These are phyloP conservation scores for Sporothrix mexicana DNA, from an alignment of 2,329 filamentous ascomycete species.

Conservation along the genomic window DNA sequence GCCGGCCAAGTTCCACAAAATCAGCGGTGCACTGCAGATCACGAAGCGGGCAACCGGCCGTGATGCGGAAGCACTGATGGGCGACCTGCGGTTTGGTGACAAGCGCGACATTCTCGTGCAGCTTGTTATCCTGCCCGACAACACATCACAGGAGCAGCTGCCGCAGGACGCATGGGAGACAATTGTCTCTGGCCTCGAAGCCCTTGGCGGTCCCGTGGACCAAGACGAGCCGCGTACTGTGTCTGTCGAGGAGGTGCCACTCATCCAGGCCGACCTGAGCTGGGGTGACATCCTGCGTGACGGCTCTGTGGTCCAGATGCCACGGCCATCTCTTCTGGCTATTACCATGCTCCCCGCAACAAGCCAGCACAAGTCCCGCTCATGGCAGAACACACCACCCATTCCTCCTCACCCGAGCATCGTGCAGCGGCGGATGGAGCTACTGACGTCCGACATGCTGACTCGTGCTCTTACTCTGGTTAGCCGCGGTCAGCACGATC, in stretches of 20 bases:
- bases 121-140: conserved; percentile 89
- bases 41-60: conserved; percentile 94
- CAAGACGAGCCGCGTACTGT: conserved; percentile 81
- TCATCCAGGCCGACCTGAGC: conserved; percentile 91
- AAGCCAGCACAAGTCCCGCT: conserved; percentile 66
- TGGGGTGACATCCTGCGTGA: conserved; percentile 95
- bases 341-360: conserved; percentile 89
- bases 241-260: conserved; percentile 91
- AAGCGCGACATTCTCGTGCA: conserved; percentile 94
- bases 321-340: conserved; percentile 86
- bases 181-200: conserved; percentile 93
- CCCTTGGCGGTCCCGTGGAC: conserved; percentile 84
- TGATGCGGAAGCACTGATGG: conserved; percentile 89
- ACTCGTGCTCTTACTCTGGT: conserved; percentile 90
- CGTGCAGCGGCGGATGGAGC: conserved; percentile 95
- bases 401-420: conserved; percentile 96
- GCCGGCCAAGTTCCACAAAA: conserved; percentile 97
- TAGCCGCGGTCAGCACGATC: conserved; percentile 88
- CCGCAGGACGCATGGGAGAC: conserved; percentile 97
- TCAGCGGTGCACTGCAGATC: conserved; percentile 92
- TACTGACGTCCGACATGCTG: conserved; percentile 97
- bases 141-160: conserved; percentile 77
- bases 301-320: conserved; percentile 81
- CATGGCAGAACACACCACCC: conserved; percentile 71
- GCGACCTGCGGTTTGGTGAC: conserved; percentile 92